phyloP scores from a whole-genome alignment of 352 stramenopile genomes.

The Elongisporangium prolatum region DNA sequence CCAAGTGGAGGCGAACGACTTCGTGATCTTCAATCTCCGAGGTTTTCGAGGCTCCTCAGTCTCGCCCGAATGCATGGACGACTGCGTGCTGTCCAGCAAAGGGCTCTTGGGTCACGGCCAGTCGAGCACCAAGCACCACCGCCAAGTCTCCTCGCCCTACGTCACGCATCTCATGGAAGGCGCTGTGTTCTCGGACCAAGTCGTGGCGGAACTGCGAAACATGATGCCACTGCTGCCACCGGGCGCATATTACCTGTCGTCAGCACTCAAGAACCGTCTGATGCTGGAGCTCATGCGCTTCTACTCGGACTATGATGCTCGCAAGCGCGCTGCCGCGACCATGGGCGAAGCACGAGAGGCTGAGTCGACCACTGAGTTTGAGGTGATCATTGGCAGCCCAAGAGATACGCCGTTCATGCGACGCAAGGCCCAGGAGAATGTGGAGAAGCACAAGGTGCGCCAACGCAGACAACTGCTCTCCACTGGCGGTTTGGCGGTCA shows the following conservation, averaged over 20 bases:
- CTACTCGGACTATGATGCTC: slow-evolving; percentile 30
- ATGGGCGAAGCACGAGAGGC: slow-evolving; percentile 5
- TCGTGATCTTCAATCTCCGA: slow-evolving; percentile 24
- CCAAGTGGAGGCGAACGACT: slow-evolving; percentile 30
- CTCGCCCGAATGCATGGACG: slow-evolving; percentile 33
- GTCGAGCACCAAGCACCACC: background rate
- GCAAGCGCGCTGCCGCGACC: background rate
- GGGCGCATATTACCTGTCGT: slow-evolving; percentile 45
- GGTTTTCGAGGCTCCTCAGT: slow-evolving; percentile 14
- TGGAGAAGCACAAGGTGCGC: slow-evolving; percentile 27
- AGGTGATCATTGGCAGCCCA: slow-evolving; percentile 52
- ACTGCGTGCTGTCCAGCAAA: slow-evolving; percentile 32
- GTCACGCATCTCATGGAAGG: slow-evolving; percentile 38
- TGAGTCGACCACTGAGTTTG: slow-evolving; percentile 13
- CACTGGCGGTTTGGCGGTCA: slow-evolving; percentile 32
- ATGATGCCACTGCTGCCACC: slow-evolving; percentile 42
- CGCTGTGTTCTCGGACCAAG: slow-evolving; percentile 25
- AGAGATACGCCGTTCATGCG: slow-evolving; percentile 67
- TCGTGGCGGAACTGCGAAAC: slow-evolving; percentile 44
- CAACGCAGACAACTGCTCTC: slow-evolving; percentile 34
- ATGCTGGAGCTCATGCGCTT: slow-evolving; percentile 52
- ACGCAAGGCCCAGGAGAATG: slow-evolving; percentile 52
- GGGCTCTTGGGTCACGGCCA: slow-evolving; percentile 13
- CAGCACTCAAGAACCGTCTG: slow-evolving; percentile 31
- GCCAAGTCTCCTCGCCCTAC: background rate